Evolutionary conservation across 495 filamentous ascomycete species (phyloP).

Genomic region (Neurospora sp.): DNA sequence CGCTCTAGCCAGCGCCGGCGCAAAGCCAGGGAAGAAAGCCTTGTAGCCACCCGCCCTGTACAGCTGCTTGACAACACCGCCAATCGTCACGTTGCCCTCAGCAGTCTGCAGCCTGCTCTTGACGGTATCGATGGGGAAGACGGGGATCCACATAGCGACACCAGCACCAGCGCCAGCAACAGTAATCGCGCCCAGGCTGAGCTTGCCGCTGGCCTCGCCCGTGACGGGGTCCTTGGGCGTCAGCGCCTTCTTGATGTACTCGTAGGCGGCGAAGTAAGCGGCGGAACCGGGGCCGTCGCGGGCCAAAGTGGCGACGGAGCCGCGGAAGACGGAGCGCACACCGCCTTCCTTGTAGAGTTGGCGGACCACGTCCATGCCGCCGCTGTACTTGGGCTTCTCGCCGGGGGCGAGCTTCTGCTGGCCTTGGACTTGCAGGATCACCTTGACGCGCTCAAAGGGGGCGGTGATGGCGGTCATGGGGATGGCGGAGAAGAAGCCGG

Average conservation of each 20-base stretch:
- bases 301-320: conserved; percentile 80
- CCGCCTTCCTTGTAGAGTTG: conserved; percentile 92
- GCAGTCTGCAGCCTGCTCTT: conserved; percentile 91
- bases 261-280: conserved; percentile 95
- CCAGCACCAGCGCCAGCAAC: conserved; percentile 82
- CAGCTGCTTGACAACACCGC: conserved; percentile 64
- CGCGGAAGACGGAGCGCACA: conserved; percentile 81
- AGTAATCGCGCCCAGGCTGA: conserved; percentile 75
- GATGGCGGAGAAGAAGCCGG: conserved; percentile 95
- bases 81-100: conserved; percentile 75
- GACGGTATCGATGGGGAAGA: conserved; percentile 95
- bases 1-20: conserved; percentile 82
- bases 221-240: conserved; percentile 74
- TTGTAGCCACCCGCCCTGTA: conserved; percentile 72
- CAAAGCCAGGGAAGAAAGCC: conserved; percentile 97
- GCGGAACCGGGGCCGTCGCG: conserved; percentile 88
- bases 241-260: conserved; percentile 78
- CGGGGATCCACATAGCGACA: conserved; percentile 98
- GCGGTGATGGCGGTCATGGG: conserved; percentile 97
- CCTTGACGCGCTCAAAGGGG: conserved; percentile 97
- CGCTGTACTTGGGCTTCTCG: conserved; percentile 85
- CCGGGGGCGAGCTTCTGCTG: conserved; percentile 77
- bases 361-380: conserved; percentile 84
- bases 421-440: conserved; percentile 94
- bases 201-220: conserved; percentile 58